These are phyloP conservation scores for Coemansia sp. DNA, from an alignment of 192 early-diverging fungal genomes.

Conservation along the genomic window DNA sequence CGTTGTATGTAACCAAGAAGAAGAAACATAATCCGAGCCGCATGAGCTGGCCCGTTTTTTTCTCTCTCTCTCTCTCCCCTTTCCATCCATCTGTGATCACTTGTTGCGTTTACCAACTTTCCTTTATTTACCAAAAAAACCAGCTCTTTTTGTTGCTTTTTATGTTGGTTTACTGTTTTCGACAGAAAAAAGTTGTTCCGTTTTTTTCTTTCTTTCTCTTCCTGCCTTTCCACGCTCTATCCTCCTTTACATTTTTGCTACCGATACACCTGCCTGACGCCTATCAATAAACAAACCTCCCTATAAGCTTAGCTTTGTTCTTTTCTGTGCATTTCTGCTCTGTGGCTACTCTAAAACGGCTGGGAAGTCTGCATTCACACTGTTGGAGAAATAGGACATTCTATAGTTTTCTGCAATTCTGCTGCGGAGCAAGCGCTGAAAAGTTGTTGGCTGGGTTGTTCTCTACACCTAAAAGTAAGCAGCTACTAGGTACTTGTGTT, in stretches of 20 bases:
- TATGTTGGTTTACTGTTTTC: no score
- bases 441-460: no score
- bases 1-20: no score
- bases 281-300: background rate
- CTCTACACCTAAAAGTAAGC: no score
- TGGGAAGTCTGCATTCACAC: background rate
- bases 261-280: background rate
- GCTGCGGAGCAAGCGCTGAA: no score
- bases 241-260: background rate
- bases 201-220: background rate
- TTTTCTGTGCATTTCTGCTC: conserved; percentile 2
- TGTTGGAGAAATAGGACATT: background rate
- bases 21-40: background rate
- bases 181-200: background rate
- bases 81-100: background rate
- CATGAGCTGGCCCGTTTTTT: background rate
- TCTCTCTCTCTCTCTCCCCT: background rate
- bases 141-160: no score
- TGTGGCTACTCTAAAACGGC: background rate
- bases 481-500: no score
- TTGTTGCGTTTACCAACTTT: no score
- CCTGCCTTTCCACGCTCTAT: no score
- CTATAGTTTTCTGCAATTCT: no score
- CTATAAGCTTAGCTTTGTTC: background rate
- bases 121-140: background rate